Conservation (phyloP, 2,329 filamentous ascomycete species). For the Phaeosphaeriaceae sp. region DNA sequence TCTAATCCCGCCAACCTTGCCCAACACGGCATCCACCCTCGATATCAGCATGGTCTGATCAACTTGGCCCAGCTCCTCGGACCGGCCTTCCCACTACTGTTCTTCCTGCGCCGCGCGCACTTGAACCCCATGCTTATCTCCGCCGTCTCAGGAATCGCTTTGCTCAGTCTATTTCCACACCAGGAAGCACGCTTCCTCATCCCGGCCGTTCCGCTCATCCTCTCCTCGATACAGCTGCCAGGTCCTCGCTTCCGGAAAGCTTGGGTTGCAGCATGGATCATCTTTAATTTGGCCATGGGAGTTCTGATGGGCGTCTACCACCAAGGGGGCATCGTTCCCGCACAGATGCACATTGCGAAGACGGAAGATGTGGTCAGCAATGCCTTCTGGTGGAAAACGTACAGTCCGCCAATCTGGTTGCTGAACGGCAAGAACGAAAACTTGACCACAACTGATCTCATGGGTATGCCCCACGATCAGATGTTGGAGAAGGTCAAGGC, state of each 20-base stretch:
- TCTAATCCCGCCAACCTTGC: constrained; percentile 57
- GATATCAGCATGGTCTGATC: constrained; percentile 59
- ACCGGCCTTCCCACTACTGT: constrained; percentile 56
- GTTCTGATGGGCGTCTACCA: constrained; percentile 82
- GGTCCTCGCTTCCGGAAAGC: constrained; percentile 56
- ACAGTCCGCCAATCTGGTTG: constrained; percentile 81
- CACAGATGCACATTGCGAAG: constrained; percentile 75
- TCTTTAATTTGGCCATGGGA: constrained; percentile 73
- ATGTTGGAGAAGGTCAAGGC: constrained; percentile 66
- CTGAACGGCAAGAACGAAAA: constrained; percentile 77
- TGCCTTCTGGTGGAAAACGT: constrained; percentile 86
- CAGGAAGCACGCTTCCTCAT: constrained; percentile 82
- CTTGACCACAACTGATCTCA: constrained; percentile 74
- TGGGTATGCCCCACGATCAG: constrained; percentile 69
- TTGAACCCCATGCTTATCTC: constrained; percentile 70
- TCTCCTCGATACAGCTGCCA: constrained; percentile 75
- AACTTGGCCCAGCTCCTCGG: constrained; percentile 62
- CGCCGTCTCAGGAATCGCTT: constrained; percentile 73
- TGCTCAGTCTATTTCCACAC: constrained; percentile 77
- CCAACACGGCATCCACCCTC: constrained; percentile 61
- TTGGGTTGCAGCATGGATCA: constrained; percentile 68
- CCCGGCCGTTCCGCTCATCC: constrained; percentile 76
- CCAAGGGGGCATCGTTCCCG: constrained; percentile 78
- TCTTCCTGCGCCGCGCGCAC: constrained; percentile 57
- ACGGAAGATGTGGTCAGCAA: constrained; percentile 70